Evolutionary conservation across 2,329 filamentous ascomycete genomes (phyloP).

Genomic region (Ceratocystis papillata): DNA sequence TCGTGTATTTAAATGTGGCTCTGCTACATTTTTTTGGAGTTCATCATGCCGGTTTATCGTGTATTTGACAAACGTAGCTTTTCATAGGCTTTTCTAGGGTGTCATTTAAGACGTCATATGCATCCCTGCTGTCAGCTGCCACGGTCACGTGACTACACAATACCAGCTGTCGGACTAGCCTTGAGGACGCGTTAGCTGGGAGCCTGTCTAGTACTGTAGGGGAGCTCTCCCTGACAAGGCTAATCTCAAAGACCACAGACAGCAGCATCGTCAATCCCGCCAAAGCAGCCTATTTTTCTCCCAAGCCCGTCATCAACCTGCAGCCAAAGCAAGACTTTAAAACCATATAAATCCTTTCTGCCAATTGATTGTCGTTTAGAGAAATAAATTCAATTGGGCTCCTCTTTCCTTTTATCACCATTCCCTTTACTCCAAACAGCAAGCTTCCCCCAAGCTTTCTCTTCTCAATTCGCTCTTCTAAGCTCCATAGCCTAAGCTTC

Average conservation of each 20-base stretch:
- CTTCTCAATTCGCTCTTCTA: background rate
- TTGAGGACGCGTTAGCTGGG: constrained; percentile 15
- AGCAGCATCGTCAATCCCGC: constrained; percentile 5
- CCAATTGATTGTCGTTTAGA: background rate
- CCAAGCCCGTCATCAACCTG: background rate
- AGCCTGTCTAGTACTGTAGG: constrained; percentile 8
- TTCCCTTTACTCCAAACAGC: too few species aligned
- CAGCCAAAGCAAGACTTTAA: background rate
- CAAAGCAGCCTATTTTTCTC: background rate
- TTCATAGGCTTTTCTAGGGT: too few species aligned
- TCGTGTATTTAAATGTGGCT: background rate
- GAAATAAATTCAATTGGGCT: background rate
- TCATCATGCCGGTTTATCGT: background rate
- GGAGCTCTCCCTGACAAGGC: constrained; percentile 2
- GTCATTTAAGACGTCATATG: background rate
- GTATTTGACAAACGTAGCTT: background rate
- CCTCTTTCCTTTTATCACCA: background rate
- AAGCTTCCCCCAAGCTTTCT: background rate
- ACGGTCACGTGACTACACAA: background rate
- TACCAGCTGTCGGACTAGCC: background rate
- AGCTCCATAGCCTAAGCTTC: background rate
- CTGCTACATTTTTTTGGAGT: background rate
- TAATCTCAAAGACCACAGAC: background rate
- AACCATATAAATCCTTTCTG: background rate
- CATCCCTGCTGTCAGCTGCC: background rate